These are phyloP conservation scores for Mycena galericulata DNA, from an alignment of 768 basidiomycete species.

Conservation along the genomic window DNA sequence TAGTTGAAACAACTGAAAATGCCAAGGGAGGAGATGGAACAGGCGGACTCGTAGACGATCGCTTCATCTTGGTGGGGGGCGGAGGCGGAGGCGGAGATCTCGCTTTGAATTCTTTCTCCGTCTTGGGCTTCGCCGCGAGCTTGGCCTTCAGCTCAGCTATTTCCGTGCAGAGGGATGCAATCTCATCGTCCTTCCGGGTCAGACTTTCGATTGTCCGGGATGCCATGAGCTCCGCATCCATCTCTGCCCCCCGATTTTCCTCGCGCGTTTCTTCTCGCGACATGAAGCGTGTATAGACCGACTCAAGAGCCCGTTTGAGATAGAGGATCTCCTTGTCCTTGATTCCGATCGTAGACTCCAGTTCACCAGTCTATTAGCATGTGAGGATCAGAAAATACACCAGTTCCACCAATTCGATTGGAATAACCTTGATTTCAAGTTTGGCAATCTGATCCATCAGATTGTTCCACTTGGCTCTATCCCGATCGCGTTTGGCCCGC, in stretches of 20 bases:
- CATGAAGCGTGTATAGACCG: constrained; percentile 85
- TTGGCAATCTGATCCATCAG: constrained; percentile 80
- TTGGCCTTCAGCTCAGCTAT: constrained; percentile 64
- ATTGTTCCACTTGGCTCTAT: constrained; percentile 76
- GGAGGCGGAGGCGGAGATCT: constrained; percentile 46
- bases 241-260: constrained; percentile 57
- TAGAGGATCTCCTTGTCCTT: constrained; percentile 83
- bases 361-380: constrained; percentile 63
- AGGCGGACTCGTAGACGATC: constrained; percentile 32
- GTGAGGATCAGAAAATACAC: not conserved
- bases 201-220: constrained; percentile 71
- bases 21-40: constrained; percentile 8
- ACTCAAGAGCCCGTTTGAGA: constrained; percentile 88
- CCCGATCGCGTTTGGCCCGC: constrained; percentile 76
- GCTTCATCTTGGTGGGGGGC: constrained; percentile 49
- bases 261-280: constrained; percentile 65
- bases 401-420: constrained; percentile 9
- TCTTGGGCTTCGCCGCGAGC: constrained; percentile 63
- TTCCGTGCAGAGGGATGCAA: constrained; percentile 62
- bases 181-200: constrained; percentile 51
- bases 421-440: constrained; percentile 73
- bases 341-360: constrained; percentile 63
- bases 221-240: constrained; percentile 78
- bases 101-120: constrained; percentile 80
- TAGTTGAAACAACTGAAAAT: constrained; percentile 23